Evolutionary conservation across 768 basidiomycete genomes (phyloP).

Genomic region (Calocybe gangraenosa): DNA sequence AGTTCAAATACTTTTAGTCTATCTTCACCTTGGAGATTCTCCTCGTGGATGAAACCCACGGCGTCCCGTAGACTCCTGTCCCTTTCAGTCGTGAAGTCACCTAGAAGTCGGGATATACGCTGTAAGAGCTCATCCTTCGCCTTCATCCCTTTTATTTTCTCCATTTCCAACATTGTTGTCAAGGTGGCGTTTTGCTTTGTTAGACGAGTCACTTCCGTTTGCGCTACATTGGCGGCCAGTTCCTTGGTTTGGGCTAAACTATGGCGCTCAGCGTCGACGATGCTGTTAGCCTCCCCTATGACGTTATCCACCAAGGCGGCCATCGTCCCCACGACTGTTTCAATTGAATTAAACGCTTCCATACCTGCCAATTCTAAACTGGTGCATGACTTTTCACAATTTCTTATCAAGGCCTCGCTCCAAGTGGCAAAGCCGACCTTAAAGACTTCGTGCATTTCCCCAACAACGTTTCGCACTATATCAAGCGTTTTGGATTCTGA

Average conservation of each 20-base stretch:
- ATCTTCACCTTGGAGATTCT: conserved; percentile 53
- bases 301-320: conserved; percentile 57
- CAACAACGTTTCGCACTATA: conserved; percentile 43
- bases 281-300: conserved; percentile 51
- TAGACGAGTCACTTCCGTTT: conserved; percentile 55
- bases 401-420: conserved; percentile 47
- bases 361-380: conserved; percentile 41
- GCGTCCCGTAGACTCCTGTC: conserved; percentile 62
- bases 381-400: conserved; percentile 42
- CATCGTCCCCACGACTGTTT: conserved; percentile 55
- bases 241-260: conserved; percentile 45
- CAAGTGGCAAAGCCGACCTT: conserved; percentile 50
- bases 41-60: conserved; percentile 46
- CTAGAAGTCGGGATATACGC: conserved; percentile 67
- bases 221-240: conserved; percentile 41
- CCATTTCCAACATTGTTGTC: conserved; percentile 54
- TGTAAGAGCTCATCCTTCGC: conserved; percentile 74
- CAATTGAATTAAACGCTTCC: conserved; percentile 46
- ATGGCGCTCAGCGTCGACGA: conserved; percentile 52
- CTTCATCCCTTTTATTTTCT: conserved; percentile 61
- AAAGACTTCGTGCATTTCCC: conserved; percentile 50
- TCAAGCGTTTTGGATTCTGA: conserved; percentile 49
- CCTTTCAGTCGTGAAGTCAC: conserved; percentile 63
- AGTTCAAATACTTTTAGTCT: conserved; percentile 43
- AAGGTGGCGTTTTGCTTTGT: conserved; percentile 70